These are phyloP conservation scores for Cordyceps cateniannulata DNA, from an alignment of 2,329 filamentous ascomycete species.

Conservation along the genomic window DNA sequence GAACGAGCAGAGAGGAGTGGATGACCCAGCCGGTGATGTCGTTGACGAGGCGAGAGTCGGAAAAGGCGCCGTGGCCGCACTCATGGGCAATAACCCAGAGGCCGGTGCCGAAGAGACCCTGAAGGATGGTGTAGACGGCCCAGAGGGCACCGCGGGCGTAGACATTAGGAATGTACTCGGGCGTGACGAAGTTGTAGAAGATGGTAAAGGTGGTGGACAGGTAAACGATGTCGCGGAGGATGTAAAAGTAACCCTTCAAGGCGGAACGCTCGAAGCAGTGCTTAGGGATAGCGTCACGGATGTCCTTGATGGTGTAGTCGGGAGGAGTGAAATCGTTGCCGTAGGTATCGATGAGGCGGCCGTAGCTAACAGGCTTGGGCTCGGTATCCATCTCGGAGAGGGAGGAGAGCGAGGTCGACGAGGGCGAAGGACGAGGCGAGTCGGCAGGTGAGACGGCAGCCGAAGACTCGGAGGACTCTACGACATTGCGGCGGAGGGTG, in stretches of 20 bases:
- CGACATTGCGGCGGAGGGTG: constrained; percentile 40
- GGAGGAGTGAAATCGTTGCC: constrained; percentile 92
- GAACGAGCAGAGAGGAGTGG: constrained; percentile 83
- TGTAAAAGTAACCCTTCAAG: constrained; percentile 69
- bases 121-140: constrained; percentile 66
- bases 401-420: constrained; percentile 88
- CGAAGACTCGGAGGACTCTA: constrained; percentile 46
- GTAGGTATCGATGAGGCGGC: constrained; percentile 79
- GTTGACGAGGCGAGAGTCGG: constrained; percentile 82
- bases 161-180: constrained; percentile 69
- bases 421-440: constrained; percentile 59
- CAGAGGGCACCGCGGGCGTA: constrained; percentile 59
- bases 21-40: constrained; percentile 88
- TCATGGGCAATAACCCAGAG: constrained; percentile 97
- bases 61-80: constrained; percentile 96
- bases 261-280: constrained; percentile 93
- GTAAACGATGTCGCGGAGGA: constrained; percentile 69
- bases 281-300: constrained; percentile 92
- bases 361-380: constrained; percentile 40
- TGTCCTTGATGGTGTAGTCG: constrained; percentile 96
- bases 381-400: constrained; percentile 58
- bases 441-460: constrained; percentile 52
- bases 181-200: constrained; percentile 85
- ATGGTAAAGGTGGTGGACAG: constrained; percentile 75
- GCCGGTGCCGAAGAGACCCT: constrained; percentile 90